Conservation (phyloP, 345 rosid genomes). For the Aquilaria sinensis region DNA sequence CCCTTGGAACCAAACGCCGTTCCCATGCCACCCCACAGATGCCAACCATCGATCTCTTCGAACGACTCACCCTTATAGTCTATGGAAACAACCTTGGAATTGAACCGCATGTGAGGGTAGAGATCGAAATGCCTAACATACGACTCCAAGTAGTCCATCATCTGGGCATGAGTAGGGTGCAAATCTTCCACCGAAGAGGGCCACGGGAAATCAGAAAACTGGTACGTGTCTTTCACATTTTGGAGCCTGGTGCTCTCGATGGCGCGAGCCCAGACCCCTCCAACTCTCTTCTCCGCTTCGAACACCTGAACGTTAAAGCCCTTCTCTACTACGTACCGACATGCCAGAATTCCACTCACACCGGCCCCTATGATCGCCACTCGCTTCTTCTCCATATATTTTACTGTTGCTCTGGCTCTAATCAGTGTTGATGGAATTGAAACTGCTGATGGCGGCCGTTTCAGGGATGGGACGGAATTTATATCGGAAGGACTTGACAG, state of each 20-base stretch:
- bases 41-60: constrained; percentile 32
- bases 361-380: constrained; percentile 37
- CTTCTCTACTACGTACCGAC: constrained; percentile 21
- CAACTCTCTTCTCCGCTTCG: constrained; percentile 22
- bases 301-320: constrained; percentile 31
- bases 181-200: constrained; percentile 17
- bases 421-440: too few species aligned
- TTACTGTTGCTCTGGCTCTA: not conserved
- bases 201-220: constrained; percentile 43
- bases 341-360: constrained; percentile 39
- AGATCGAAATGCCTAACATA: constrained; percentile 25
- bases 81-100: constrained; percentile 20
- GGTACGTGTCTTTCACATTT: constrained; percentile 8
- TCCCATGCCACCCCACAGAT: constrained; percentile 32
- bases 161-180: constrained; percentile 15
- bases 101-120: constrained; percentile 21
- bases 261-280: constrained; percentile 31
- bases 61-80: constrained; percentile 25
- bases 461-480: too few species aligned
- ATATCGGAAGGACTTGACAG: too few species aligned
- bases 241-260: constrained; percentile 25
- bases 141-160: constrained; percentile 22
- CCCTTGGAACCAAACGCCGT: constrained; percentile 28
- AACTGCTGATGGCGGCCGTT: too few species aligned
- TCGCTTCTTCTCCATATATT: constrained; percentile 21